These are phyloP conservation scores for Nemania sp. DNA, from an alignment of 2,329 filamentous ascomycete species.

Conservation along the genomic window DNA sequence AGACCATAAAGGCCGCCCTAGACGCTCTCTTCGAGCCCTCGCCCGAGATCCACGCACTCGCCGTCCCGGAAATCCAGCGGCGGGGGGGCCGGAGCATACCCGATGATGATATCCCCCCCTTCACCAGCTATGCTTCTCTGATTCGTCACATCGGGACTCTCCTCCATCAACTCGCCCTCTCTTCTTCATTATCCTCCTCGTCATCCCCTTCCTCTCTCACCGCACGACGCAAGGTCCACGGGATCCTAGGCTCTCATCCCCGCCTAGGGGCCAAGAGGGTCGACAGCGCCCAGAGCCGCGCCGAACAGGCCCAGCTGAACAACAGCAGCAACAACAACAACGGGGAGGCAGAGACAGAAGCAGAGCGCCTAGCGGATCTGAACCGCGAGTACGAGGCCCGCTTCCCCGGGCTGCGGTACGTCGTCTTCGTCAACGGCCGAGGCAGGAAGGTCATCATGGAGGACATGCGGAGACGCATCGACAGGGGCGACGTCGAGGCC, in stretches of 20 bases:
- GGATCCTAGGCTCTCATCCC: slow-evolving; percentile 80
- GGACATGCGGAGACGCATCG: slow-evolving; percentile 79
- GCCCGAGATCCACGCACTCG: slow-evolving; percentile 71
- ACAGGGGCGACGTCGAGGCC: slow-evolving; percentile 63
- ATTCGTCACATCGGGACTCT: slow-evolving; percentile 68
- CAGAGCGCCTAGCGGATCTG: slow-evolving; percentile 60
- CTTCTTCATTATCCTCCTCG: slow-evolving; percentile 21
- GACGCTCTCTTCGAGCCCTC: slow-evolving; percentile 88
- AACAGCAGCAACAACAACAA: slow-evolving; percentile 54
- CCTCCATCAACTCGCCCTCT: slow-evolving; percentile 58
- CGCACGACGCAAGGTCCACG: slow-evolving; percentile 60
- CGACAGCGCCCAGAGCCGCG: slow-evolving; percentile 78
- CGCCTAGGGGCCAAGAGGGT: slow-evolving; percentile 80
- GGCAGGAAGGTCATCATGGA: slow-evolving; percentile 74
- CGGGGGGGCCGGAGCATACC: no score
- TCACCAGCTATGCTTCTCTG: slow-evolving; percentile 70
- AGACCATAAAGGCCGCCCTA: slow-evolving; percentile 62
- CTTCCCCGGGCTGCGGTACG: slow-evolving; percentile 84
- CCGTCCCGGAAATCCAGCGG: slow-evolving; percentile 66
- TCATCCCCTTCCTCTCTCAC: slow-evolving; percentile 44
- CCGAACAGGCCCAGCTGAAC: slow-evolving; percentile 79
- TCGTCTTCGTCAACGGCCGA: slow-evolving; percentile 89
- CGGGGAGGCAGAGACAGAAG: no score
- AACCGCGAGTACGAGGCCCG: slow-evolving; percentile 79
- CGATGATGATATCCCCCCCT: slow-evolving; percentile 49